Base-by-base conservation (phyloP, 495 filamentous ascomycete species). In the Daldinia loculata region DNA sequence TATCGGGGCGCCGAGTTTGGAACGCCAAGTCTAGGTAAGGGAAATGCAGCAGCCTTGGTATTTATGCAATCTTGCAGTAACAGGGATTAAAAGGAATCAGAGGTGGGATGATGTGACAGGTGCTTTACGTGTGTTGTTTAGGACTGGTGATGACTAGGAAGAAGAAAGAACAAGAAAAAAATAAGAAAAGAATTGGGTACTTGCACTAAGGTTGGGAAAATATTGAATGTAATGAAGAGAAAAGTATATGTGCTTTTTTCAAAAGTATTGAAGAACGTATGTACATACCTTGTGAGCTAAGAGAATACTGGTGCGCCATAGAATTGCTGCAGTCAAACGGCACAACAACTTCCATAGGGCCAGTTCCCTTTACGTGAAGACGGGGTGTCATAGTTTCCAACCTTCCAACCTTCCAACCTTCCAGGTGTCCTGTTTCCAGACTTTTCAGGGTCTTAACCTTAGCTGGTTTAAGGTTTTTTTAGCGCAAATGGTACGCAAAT, bases 301-400 rank as follows among this genome's bases (percentile, higher is more conserved):
- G 12, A 32, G 55, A 60, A 63, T 71, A 59, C 64, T 66, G 65
- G 50, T 69, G 60, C 39, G 32, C 41, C 26, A 48, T 70, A 9
- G 62, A 74, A 67, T 15, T 66, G 59, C 27, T 66, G 57, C 48
- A 56, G 6, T 74, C 71, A 29, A 56, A 32, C 34, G 66, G 73
- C 62, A 73, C 65, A 67, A 77, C 53, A 43, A 75, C 65, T 27
- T 69, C 70, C 17, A 65, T 65, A 69, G 75, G 70, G 14, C 67
- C 75, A 19, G 50, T 68, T 65, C 70, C 70, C 65, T 72, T 72
- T 56, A 71, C 67, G 69, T 77, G 74, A 32, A 72, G 58, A 58
- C 74, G 75, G 64, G 73, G 75, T 74, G 73, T 77, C 75, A 77
- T 76, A 52, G 66, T 60, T 26, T 17, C 53, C n/a, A 30, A 32